Evolutionary conservation across 805 yeast species (phyloP), one percentile per base, ranked within the genome.

Genomic region (Yamadazyma scolyti): DNA sequence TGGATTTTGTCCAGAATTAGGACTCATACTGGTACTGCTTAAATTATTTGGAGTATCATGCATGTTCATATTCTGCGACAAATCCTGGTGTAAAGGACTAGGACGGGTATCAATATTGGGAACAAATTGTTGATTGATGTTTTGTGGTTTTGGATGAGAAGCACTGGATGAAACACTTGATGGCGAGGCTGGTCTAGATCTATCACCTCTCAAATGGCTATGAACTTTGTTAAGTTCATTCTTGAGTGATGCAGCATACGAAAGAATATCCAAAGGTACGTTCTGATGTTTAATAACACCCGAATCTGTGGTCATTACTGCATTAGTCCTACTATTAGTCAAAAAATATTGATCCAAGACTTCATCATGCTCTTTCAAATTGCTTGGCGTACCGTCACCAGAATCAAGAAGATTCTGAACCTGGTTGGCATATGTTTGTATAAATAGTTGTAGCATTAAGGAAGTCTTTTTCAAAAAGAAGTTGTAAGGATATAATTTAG

Each of bases 371-470:
- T 24, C 17, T 17, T 41, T 36, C 19, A 47, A 46, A 33, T 47
- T 50, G 14, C 40, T 40, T 9, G 52, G 50, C 5, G 52, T 46
- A 14, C 47, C 52, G 11, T 50, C 50, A 20, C 48, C 46, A 12
- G 45, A 48, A 16, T 38, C 37, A 12, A 63, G 34, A 23, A 63
- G 40, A 21, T 50, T 57, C 28, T 49, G 60, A 35, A 79, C 67
- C 49, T 77, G 82, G 21, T 70, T 68, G 1, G 73, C 68, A 48
- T 78, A 79, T 0, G 84, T 77, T 44, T 77, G 82, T 10, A 74
- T 64, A 42, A 78, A 79, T 18, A 79, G 52, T 12, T 76, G 73
- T 16, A 79, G 54, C 16, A 79, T 75, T 30, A 78, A 61, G 33
- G 75, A 62, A 46, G 73, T 65, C 46, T 77, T 79, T 39, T 64